These are phyloP conservation scores for Geotrichum armillariae DNA, from an alignment of 1,139 yeast genomes.

Conservation along the genomic window DNA sequence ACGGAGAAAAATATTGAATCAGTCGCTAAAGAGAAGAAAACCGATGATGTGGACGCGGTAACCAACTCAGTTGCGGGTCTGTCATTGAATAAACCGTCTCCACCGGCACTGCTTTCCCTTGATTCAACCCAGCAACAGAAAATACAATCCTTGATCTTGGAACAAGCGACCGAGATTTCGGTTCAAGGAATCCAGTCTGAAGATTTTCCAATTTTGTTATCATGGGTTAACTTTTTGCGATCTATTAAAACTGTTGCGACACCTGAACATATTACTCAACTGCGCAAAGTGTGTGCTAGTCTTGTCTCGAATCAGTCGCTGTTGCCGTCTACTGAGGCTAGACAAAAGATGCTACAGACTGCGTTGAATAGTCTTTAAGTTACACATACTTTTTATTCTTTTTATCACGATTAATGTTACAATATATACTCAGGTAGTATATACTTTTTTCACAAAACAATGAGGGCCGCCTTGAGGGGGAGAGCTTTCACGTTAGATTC, in stretches of 20 bases:
- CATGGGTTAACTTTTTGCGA: conserved; percentile 56
- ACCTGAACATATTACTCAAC: background rate
- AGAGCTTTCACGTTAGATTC: too few species aligned
- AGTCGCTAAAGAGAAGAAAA: background rate
- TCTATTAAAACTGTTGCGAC: conserved; percentile 39
- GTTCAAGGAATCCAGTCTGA: conserved; percentile 27
- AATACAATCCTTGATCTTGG: background rate
- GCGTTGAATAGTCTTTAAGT: background rate
- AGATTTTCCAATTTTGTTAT: conserved; percentile 48
- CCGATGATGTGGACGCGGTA: background rate
- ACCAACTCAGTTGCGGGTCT: background rate
- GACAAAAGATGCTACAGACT: background rate
- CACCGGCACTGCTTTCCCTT: background rate
- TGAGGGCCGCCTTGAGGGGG: too few species aligned
- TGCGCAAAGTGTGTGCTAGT: background rate
- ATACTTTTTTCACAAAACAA: too few species aligned
- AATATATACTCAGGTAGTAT: too few species aligned
- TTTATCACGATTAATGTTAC: too few species aligned
- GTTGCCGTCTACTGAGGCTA: background rate
- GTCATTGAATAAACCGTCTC: background rate
- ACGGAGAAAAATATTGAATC: background rate
- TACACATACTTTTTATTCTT: too few species aligned
- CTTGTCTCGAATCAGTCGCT: background rate
- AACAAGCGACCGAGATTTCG: background rate
- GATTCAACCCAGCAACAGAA: background rate